A percentile compares a stretch with the other conserved stretches of the same genome.
Evolutionary conservation across 208 protist genomes (phyloP).

Genomic region (Acanthamoeba castellanii): DNA sequence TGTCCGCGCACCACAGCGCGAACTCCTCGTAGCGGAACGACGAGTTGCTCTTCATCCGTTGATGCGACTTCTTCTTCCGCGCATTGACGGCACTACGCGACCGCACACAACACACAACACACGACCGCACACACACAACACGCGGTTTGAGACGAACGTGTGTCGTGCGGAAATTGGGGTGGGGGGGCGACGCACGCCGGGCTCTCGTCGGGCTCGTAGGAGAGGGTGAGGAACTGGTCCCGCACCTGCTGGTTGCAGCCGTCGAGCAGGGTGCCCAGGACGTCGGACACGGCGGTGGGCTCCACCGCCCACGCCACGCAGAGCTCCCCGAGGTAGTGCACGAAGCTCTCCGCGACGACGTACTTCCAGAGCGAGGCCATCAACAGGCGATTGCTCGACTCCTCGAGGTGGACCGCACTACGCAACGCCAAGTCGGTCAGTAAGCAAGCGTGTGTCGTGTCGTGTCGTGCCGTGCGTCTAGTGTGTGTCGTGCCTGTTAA

Average conservation of each 20-base stretch:
- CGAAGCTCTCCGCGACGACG: not conserved
- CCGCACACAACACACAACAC: too few relatives aligned
- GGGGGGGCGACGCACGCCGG: not conserved
- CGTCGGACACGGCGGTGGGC: not conserved
- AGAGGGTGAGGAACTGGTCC: conserved; percentile 27
- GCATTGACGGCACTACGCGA: not conserved
- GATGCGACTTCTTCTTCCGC: conserved; percentile 4
- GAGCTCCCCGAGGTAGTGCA: not conserved
- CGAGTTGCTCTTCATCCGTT: not conserved
- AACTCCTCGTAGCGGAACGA: conserved; percentile 18
- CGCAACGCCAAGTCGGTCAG: not conserved
- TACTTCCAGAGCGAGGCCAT: conserved; percentile 20
- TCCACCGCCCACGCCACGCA: not conserved
- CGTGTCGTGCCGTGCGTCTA: not conserved
- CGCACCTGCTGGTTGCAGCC: not conserved
- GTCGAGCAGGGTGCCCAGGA: conserved; percentile 6
- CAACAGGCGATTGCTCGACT: not conserved
- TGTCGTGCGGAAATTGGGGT: not conserved
- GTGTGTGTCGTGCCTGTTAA: not conserved
- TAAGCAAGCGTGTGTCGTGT: too few relatives aligned
- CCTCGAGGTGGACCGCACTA: not conserved
- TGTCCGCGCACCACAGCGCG: conserved; percentile 4
- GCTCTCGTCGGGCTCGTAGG: conserved; percentile 1
- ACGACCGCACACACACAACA: too few relatives aligned
- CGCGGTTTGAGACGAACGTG: not conserved